Percentiles rank a stretch among this genome's conserved stretches.
These are phyloP conservation scores for Penicillium concentricum DNA, from an alignment of 2,329 filamentous ascomycete genomes.

Conservation along the genomic window DNA sequence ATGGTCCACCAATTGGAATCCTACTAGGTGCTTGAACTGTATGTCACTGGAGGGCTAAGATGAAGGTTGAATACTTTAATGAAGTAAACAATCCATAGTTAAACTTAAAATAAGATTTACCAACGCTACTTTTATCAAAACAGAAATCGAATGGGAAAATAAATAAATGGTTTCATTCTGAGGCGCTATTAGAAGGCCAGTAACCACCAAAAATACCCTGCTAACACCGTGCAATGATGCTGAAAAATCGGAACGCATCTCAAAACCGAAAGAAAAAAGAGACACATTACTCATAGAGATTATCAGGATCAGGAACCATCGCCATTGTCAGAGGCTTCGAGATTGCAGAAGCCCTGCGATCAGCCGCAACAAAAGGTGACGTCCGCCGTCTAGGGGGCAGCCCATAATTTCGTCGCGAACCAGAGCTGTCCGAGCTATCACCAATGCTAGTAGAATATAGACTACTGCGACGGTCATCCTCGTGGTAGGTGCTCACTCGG, in stretches of 20 bases:
- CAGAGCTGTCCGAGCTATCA: conserved; percentile 11
- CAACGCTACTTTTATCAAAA: background rate
- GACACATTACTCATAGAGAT: conserved; percentile 32
- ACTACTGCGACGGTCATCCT: conserved; percentile 18
- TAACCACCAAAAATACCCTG: background rate
- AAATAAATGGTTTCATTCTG: conserved; percentile 1
- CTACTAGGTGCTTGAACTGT: background rate
- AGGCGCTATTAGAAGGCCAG: background rate
- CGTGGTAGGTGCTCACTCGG: conserved; percentile 3
- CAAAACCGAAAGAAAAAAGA: background rate
- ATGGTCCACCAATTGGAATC: conserved; percentile 1
- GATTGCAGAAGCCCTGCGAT: conserved; percentile 21
- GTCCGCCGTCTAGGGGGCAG: conserved; percentile 15
- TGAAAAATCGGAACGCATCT: background rate
- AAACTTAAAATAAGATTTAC: background rate
- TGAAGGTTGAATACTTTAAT: background rate
- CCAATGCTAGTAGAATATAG: conserved; percentile 10
- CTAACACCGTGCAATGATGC: conserved; percentile 4
- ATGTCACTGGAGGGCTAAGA: background rate
- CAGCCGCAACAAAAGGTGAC: conserved; percentile 17
- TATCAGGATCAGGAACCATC: conserved; percentile 40
- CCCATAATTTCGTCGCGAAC: conserved; percentile 11
- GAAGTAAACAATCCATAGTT: background rate
- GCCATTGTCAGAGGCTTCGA: conserved; percentile 31
- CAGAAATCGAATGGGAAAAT: background rate